Evolutionary conservation across 2,329 filamentous ascomycete genomes (phyloP).

Genomic region (Teratosphaeria pseudoeucalypti): DNA sequence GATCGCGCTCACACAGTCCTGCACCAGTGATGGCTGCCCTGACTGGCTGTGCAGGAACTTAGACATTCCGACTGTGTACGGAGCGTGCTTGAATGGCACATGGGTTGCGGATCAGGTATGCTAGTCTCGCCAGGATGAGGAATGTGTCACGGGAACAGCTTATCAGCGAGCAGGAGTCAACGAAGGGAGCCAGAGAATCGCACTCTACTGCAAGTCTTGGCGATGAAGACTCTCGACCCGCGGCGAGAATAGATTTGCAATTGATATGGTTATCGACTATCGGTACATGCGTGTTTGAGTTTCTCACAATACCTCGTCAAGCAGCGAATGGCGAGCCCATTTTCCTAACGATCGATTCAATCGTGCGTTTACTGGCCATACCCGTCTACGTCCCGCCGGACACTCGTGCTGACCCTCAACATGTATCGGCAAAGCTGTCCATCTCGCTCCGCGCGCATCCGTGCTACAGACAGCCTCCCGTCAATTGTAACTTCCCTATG

Average conservation of each 20-base stretch:
- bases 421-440: not conserved
- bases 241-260: too few relatives aligned
- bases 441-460: too few relatives aligned
- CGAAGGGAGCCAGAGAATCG: not conserved
- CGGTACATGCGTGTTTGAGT: too few relatives aligned
- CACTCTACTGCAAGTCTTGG: too few relatives aligned
- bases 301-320: too few relatives aligned
- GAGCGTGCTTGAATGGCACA: constrained; percentile 14
- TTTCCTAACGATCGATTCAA: too few relatives aligned
- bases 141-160: not conserved
- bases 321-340: too few relatives aligned
- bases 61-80: constrained; percentile 10
- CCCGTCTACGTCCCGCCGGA: not conserved
- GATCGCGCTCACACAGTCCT: constrained; percentile 11
- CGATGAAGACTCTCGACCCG: too few relatives aligned
- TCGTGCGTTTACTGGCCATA: not conserved
- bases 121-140: not conserved
- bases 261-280: too few relatives aligned
- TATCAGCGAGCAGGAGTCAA: not conserved
- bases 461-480: too few relatives aligned
- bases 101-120: constrained; percentile 10
- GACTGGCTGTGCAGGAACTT: constrained; percentile 13
- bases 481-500: too few relatives aligned
- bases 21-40: constrained; percentile 10
- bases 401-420: not conserved